These are phyloP conservation scores for Trichoderma arundinaceum DNA, from an alignment of 2,329 filamentous ascomycete genomes.

Conservation along the genomic window DNA sequence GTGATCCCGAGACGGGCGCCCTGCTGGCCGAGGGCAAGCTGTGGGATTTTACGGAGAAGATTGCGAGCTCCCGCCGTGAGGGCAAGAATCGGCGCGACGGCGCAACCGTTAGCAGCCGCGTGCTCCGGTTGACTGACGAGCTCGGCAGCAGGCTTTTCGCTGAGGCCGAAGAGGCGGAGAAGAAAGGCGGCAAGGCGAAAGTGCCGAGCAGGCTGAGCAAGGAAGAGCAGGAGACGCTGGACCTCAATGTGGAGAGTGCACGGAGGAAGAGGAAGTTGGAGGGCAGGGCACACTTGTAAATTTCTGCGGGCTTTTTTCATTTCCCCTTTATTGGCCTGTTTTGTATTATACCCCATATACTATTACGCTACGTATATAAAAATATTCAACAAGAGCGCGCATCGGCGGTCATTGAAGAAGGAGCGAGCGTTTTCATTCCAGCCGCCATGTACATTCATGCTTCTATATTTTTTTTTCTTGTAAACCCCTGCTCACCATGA, in stretches of 20 bases:
- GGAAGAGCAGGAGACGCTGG: conserved; percentile 56
- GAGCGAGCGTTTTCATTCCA: neutral
- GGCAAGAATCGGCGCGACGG: conserved; percentile 97
- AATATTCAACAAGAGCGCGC: conserved; percentile 3
- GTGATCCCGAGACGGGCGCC: conserved; percentile 64
- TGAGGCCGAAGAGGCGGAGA: conserved; percentile 52
- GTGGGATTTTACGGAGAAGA: conserved; percentile 91
- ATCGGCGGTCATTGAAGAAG: neutral
- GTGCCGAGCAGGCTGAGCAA: conserved; percentile 53
- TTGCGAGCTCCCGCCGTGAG: conserved; percentile 81
- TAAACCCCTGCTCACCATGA: neutral
- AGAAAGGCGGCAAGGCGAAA: conserved; percentile 44
- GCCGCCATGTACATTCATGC: neutral
- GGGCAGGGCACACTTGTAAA: conserved; percentile 57
- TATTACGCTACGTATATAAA: conserved; percentile 22
- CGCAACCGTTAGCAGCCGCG: conserved; percentile 81
- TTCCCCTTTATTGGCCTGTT: neutral
- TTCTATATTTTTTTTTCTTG: conserved; percentile 8
- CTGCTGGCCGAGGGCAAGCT: conserved; percentile 75
- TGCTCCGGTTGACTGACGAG: conserved; percentile 76
- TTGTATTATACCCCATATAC: conserved; percentile 29
- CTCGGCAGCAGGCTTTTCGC: conserved; percentile 74
- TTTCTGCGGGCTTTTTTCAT: neutral
- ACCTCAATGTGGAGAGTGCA: conserved; percentile 52
- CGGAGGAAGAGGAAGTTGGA: conserved; percentile 57